phyloP scores from a whole-genome alignment of 768 basidiomycete species.

The Suillus spraguei region DNA sequence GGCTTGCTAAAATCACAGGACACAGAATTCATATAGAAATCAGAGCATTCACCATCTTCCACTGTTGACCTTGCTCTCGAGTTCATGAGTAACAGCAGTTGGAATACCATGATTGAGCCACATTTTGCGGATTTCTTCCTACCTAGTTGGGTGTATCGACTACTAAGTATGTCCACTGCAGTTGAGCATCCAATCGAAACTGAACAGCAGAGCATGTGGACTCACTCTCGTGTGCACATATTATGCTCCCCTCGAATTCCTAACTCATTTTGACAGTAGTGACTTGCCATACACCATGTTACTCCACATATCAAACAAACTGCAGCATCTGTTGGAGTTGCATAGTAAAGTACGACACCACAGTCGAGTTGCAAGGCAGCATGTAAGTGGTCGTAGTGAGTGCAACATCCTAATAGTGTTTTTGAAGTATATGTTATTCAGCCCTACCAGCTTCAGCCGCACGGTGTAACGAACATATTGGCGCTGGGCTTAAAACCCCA shows the following conservation, averaged over 20 bases:
- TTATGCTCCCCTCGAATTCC: constrained; percentile 86
- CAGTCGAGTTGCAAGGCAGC: constrained; percentile 78
- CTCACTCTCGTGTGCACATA: constrained; percentile 91
- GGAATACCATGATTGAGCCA: constrained; percentile 94
- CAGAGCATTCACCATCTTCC: constrained; percentile 94
- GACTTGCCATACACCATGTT: constrained; percentile 86
- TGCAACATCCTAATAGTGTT: constrained; percentile 90
- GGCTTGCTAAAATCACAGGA: background rate
- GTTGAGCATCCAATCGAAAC: background rate
- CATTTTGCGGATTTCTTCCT: constrained; percentile 88
- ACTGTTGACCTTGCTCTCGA: constrained; percentile 84
- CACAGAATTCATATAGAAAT: background rate
- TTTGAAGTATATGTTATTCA: constrained; percentile 89
- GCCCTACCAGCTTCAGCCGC: too few species aligned
- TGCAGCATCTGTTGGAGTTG: constrained; percentile 81
- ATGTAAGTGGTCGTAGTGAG: constrained; percentile 83
- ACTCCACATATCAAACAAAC: constrained; percentile 91
- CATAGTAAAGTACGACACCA: constrained; percentile 80
- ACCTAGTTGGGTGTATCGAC: constrained; percentile 81
- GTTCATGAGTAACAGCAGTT: constrained; percentile 82
- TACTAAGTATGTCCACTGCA: constrained; percentile 65
- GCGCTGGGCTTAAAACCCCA: too few species aligned
- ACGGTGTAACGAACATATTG: too few species aligned
- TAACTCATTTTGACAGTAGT: constrained; percentile 73
- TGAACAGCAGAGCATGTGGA: constrained; percentile 20